These are phyloP conservation scores for Xylaria sp. DNA, from an alignment of 2,329 filamentous ascomycete species.

Conservation along the genomic window DNA sequence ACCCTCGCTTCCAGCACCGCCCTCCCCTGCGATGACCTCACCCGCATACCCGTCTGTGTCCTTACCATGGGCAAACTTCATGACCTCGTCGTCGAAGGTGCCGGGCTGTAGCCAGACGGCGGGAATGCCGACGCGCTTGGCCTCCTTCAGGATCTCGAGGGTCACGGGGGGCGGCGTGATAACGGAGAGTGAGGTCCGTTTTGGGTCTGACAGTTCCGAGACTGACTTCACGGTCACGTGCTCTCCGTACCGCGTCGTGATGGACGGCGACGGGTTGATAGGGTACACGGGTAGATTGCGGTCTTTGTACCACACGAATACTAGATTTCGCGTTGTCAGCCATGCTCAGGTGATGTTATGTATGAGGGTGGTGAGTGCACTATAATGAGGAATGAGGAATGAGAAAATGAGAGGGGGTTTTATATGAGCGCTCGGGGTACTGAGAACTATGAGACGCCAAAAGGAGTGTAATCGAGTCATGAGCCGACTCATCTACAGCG, in stretches of 20 bases:
- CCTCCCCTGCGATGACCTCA: constrained; percentile 72
- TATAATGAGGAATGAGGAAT: not conserved
- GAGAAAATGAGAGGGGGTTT: not conserved
- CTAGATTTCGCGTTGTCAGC: constrained; percentile 56
- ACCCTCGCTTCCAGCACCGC: constrained; percentile 78
- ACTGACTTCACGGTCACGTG: constrained; percentile 75
- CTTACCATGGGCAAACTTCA: constrained; percentile 70
- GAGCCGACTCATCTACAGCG: not conserved
- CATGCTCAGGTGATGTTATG: too few species aligned
- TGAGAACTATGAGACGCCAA: not conserved
- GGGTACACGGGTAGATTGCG: constrained; percentile 82
- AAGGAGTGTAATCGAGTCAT: not conserved
- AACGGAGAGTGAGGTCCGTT: constrained; percentile 80
- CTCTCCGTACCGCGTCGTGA: constrained; percentile 68
- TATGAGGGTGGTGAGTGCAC: not conserved
- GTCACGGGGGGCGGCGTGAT: constrained; percentile 89
- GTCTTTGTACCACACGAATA: constrained; percentile 88
- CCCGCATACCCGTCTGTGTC: constrained; percentile 68
- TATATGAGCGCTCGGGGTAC: not conserved
- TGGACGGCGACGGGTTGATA: constrained; percentile 79
- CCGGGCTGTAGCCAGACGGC: constrained; percentile 93
- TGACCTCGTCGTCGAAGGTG: constrained; percentile 80
- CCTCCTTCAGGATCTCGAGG: constrained; percentile 78
- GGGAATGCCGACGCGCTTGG: constrained; percentile 76
- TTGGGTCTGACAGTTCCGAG: constrained; percentile 71